Evolutionary conservation across 768 basidiomycete species (phyloP).

Genomic region (Pleurotus sapidus): DNA sequence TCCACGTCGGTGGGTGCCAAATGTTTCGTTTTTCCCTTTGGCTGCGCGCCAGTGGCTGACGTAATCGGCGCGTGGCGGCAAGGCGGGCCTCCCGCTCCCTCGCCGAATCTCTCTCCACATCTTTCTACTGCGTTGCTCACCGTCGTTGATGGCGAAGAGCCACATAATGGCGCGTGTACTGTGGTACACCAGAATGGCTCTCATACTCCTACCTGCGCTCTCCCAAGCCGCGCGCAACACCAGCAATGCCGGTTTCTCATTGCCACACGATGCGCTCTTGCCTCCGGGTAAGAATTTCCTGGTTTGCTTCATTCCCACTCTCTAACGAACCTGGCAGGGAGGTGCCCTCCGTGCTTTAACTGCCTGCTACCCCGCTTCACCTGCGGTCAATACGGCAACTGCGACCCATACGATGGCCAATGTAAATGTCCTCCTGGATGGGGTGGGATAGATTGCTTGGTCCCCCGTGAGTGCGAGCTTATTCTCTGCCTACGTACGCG

Average conservation of each 20-base stretch:
- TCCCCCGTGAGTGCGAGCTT: conserved; percentile 65
- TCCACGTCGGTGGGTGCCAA: no score
- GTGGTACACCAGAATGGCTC: no score
- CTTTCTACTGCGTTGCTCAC: no score
- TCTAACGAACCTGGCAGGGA: conserved; percentile 28
- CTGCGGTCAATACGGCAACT: conserved; percentile 90
- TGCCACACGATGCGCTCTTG: neutral
- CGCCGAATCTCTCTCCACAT: no score
- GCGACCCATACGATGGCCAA: conserved; percentile 90
- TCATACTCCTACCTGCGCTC: no score
- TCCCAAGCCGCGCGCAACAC: neutral
- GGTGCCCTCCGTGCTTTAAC: conserved; percentile 93
- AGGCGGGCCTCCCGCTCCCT: no score
- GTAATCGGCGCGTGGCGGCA: no score
- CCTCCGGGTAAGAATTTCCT: conserved; percentile 18
- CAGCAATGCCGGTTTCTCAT: neutral
- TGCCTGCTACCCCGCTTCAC: conserved; percentile 89
- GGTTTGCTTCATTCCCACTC: neutral
- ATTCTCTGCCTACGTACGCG: neutral
- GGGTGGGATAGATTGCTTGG: conserved; percentile 93
- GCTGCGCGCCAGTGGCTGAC: no score
- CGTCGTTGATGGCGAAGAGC: no score
- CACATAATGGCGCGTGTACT: no score
- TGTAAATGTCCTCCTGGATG: conserved; percentile 98
- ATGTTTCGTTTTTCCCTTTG: no score